These are phyloP conservation scores for Fusarium aywerte DNA, from an alignment of 2,329 filamentous ascomycete genomes.

Conservation along the genomic window DNA sequence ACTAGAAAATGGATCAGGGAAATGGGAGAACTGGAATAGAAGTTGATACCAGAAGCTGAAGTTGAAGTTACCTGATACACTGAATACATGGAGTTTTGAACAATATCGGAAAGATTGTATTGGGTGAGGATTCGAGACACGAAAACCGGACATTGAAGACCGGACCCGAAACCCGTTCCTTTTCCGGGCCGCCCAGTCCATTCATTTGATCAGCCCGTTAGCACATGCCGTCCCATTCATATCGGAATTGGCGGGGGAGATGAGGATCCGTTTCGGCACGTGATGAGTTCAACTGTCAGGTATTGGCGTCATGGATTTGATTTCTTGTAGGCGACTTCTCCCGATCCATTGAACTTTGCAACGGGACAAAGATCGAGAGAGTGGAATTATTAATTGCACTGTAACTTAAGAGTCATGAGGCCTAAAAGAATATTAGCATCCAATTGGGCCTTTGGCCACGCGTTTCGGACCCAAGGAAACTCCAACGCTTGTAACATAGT, in stretches of 20 bases:
- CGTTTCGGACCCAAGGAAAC: slow-evolving; percentile 7
- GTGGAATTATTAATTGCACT: not conserved
- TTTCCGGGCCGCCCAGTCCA: slow-evolving; percentile 17
- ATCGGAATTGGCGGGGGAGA: slow-evolving; percentile 30
- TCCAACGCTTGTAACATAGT: not conserved
- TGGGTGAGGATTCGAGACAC: not conserved
- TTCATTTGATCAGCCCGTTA: slow-evolving; percentile 10
- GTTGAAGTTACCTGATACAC: not conserved
- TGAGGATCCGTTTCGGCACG: slow-evolving; percentile 41
- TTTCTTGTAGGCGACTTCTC: slow-evolving; percentile 26
- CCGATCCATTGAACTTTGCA: slow-evolving; percentile 25
- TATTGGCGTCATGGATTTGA: slow-evolving; percentile 40
- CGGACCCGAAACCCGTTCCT: slow-evolving; percentile 17
- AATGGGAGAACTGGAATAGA: slow-evolving; percentile 8
- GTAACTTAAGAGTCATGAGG: not conserved
- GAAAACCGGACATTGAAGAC: slow-evolving; percentile 37
- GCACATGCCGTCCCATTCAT: slow-evolving; percentile 35
- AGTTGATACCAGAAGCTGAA: not conserved
- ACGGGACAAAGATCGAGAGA: slow-evolving; percentile 9
- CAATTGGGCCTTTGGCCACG: slow-evolving; percentile 22
- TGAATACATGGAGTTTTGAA: not conserved
- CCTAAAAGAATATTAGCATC: not conserved
- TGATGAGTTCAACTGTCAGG: slow-evolving; percentile 27
- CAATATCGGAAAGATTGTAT: not conserved
- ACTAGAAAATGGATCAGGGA: not conserved